Base-by-base conservation (phyloP, 75 land plant species). In the Pseudotsuga menziesii region DNA sequence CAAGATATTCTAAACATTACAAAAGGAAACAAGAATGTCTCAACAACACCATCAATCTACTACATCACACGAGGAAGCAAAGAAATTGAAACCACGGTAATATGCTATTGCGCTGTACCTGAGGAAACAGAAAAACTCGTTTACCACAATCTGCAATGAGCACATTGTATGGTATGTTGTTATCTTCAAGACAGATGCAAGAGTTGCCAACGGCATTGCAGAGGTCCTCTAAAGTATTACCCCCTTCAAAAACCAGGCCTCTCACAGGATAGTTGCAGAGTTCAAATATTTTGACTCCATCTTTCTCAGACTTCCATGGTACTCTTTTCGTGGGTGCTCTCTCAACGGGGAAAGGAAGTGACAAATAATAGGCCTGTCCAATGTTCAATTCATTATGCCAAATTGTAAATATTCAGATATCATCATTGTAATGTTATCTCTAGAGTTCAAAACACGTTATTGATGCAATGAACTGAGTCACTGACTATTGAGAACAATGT, bases 81-180 rank as follows among this genome's bases (percentile, higher is more conserved):
- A 72, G 3, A 35, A 48, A 27, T 59, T 5, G 59, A 58, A 58
- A 58, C 59, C 59, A 14, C 2, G 20, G 20, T 58, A 15, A 58
- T 59, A 59, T 59, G 61, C 61, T 19, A 59, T 25, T 41, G 52
- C 16, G 55, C 13, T 29, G 56, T 84, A 89, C 98, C 95, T 95
- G 97, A 36, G 92, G 94, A 29, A 96, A 84, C 55, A 96, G 80
- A 78, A 88, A 96, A 26, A 96, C 79, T 5, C 86, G 35, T 63
- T 71, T 78, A 27, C 99, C 99, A 81, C 83, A 82, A 75, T 94
- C 94, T 54, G 94, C 57, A 20, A 96, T 94, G 61, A 96, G 90
- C 9, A 96, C 88, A 77, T 96, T 96, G 82, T 26, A 94, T n/a
- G 99, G 99, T 8, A 90, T 86, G 76, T 96, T 92, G 77, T 83